Percentiles rank a stretch among this genome's conserved stretches.
phyloP scores from a whole-genome alignment of 192 early-diverging fungal species.

The Paraglomus occultum region DNA sequence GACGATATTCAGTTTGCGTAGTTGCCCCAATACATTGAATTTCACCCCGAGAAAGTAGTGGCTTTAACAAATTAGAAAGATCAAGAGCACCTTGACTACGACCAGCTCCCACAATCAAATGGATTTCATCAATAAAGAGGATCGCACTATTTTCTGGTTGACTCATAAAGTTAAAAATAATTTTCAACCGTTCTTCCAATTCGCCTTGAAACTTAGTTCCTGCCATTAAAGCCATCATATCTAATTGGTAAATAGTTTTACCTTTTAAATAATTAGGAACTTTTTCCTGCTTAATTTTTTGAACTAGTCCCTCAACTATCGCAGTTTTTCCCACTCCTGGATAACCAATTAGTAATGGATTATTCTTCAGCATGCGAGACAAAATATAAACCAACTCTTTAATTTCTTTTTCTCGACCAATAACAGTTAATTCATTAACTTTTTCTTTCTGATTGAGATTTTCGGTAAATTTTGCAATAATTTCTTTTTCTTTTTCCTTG shows the following conservation, averaged over 20 bases:
- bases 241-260: conserved; percentile 39
- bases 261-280: conserved; percentile 58
- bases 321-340: conserved; percentile 82
- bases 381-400: conserved; percentile 87
- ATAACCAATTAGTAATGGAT: conserved; percentile 84
- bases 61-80: conserved; percentile 93
- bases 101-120: conserved; percentile 90
- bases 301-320: conserved; percentile 92
- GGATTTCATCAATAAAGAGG: conserved; percentile 97
- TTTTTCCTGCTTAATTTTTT: conserved; percentile 87
- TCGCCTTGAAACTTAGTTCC: conserved; percentile 96
- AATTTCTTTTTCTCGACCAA: conserved; percentile 96
- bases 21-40: conserved; percentile 94
- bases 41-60: conserved; percentile 95
- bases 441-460: conserved; percentile 13
- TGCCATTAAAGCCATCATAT: conserved; percentile 65
- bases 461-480: conserved; percentile 15
- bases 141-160: conserved; percentile 85
- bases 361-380: conserved; percentile 86
- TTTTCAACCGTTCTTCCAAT: conserved; percentile 96
- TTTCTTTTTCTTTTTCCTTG: too few species aligned
- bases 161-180: conserved; percentile 90
- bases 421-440: conserved; percentile 55
- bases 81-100: conserved; percentile 89
- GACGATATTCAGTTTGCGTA: conserved; percentile 90